Percentiles rank a stretch among this genome's conserved stretches.
Conservation (phyloP, 2,329 filamentous ascomycete genomes). For the Ceratocystis albifundus region DNA sequence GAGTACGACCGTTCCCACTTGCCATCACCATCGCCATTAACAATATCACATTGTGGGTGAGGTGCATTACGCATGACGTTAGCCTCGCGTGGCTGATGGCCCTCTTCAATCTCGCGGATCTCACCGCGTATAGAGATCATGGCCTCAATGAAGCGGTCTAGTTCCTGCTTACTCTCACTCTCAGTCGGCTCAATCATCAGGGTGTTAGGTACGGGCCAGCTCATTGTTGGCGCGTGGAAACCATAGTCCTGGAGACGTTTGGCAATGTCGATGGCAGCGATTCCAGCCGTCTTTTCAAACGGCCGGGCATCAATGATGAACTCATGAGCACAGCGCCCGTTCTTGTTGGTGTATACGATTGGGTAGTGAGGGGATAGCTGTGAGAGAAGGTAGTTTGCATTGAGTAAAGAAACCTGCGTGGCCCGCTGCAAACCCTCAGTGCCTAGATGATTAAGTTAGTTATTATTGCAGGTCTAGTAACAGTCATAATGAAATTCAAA, state of each 20-base stretch:
- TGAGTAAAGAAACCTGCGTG: constrained; percentile 84
- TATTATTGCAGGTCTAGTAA: constrained; percentile 20
- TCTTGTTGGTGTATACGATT: constrained; percentile 85
- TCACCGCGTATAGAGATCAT: constrained; percentile 76
- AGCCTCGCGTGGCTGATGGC: constrained; percentile 57
- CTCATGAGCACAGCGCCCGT: constrained; percentile 86
- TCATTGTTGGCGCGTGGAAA: constrained; percentile 96
- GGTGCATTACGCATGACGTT: constrained; percentile 87
- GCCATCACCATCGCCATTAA: constrained; percentile 42
- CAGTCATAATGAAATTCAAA: not conserved
- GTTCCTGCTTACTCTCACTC: constrained; percentile 80
- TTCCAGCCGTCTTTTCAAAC: constrained; percentile 69
- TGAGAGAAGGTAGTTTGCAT: constrained; percentile 92
- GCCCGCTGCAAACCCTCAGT: constrained; percentile 71
- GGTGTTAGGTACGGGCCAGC: constrained; percentile 87
- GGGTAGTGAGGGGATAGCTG: constrained; percentile 75
- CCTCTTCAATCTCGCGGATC: constrained; percentile 72
- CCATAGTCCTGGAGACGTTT: constrained; percentile 96
- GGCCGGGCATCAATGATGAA: constrained; percentile 85
- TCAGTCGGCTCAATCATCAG: constrained; percentile 98
- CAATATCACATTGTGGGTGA: constrained; percentile 71
- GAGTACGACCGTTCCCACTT: constrained; percentile 76
- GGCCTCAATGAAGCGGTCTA: constrained; percentile 87
- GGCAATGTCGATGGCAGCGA: constrained; percentile 90
- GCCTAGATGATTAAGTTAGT: constrained; percentile 28